Evolutionary conservation across 1,139 yeast species (phyloP).

Genomic region (Suhomyces taliae): DNA sequence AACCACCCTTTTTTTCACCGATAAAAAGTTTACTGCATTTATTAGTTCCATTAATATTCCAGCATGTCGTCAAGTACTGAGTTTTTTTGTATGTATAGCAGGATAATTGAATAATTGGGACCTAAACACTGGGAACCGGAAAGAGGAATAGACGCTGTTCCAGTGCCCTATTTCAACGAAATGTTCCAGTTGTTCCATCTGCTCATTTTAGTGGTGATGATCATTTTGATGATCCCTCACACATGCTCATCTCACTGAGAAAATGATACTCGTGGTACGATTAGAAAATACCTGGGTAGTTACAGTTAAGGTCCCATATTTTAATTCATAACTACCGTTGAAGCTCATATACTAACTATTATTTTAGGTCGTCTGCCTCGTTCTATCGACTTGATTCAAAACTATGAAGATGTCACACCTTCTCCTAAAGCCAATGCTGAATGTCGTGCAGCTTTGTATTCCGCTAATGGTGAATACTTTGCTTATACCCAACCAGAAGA

Average conservation of each 20-base stretch:
- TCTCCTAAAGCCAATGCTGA: slow-evolving; percentile 28
- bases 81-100: slow-evolving; percentile 18
- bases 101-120: no score
- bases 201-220: neutral
- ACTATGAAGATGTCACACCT: slow-evolving; percentile 20
- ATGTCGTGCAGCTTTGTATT: slow-evolving; percentile 49
- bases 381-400: slow-evolving; percentile 19
- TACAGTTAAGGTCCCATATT: no score
- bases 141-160: no score
- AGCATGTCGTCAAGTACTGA: slow-evolving; percentile 20
- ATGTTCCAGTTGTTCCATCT: no score
- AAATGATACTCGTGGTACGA: no score
- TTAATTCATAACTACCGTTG: no score
- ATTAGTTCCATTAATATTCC: neutral
- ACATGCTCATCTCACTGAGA: no score
- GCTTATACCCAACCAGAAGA: slow-evolving; percentile 57
- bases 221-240: neutral
- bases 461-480: slow-evolving; percentile 55
- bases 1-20: neutral
- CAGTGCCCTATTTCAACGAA: no score
- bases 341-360: slow-evolving; percentile 10
- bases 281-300: no score
- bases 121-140: no score
- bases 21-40: neutral
- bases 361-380: slow-evolving; percentile 20